Conservation (phyloP, 1,139 yeast species). For the Suhomyces choctaworum region DNA sequence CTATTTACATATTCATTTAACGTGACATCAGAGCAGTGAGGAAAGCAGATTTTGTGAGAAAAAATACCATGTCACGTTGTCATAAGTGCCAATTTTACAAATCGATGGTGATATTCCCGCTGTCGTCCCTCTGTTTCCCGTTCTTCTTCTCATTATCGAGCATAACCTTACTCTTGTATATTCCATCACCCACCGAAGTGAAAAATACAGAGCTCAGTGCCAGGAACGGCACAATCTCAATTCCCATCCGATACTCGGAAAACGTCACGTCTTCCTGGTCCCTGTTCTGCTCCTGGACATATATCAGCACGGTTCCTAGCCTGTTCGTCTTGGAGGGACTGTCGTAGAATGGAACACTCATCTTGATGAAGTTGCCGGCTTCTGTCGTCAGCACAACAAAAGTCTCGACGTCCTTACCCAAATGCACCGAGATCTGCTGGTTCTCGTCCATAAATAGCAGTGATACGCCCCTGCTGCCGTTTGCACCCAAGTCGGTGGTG, state of each 20-base stretch:
- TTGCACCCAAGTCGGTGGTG: constrained; percentile 5
- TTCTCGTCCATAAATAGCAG: constrained; percentile 28
- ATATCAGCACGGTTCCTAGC: constrained; percentile 36
- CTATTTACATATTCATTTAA: too few species aligned
- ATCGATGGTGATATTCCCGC: neutral
- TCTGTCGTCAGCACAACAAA: constrained; percentile 15
- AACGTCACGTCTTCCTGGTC: constrained; percentile 9
- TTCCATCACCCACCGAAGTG: constrained; percentile 15
- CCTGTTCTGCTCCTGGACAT: constrained; percentile 25
- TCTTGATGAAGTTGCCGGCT: constrained; percentile 29
- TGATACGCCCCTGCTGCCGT: neutral
- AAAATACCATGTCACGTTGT: too few species aligned
- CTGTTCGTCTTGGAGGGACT: constrained; percentile 22
- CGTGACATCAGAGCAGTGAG: too few species aligned
- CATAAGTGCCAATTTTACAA: neutral
- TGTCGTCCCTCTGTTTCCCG: constrained; percentile 4
- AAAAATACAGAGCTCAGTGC: constrained; percentile 13
- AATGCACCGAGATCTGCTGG: constrained; percentile 29
- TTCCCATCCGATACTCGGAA: constrained; percentile 24
- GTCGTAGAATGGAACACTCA: constrained; percentile 35
- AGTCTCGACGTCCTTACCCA: constrained; percentile 15
- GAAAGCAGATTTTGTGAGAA: too few species aligned
- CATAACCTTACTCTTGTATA: constrained; percentile 19
- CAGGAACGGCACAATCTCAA: constrained; percentile 30
- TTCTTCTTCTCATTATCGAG: constrained; percentile 8